phyloP scores from a whole-genome alignment of 495 filamentous ascomycete genomes.

The Penicillium mononematosum region DNA sequence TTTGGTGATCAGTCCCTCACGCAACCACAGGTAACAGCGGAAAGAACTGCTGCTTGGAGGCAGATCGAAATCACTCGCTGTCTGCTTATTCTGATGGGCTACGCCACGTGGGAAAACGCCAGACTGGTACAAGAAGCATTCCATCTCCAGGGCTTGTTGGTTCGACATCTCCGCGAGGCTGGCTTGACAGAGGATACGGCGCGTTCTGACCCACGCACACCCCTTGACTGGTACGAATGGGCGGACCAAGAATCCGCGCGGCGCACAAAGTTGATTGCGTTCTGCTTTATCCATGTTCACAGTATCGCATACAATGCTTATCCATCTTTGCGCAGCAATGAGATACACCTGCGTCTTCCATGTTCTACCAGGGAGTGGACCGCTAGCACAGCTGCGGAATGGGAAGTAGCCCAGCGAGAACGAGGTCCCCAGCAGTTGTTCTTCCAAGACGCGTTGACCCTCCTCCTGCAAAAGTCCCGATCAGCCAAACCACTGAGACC shows the following conservation, averaged over 20 bases:
- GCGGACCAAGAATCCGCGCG: constrained; percentile 40
- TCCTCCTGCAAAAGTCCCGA: constrained; percentile 35
- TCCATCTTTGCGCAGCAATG: constrained; percentile 39
- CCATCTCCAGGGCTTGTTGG: constrained; percentile 33
- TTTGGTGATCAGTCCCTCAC: constrained; percentile 8
- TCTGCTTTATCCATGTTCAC: constrained; percentile 42
- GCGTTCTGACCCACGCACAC: constrained; percentile 23
- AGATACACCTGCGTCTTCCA: constrained; percentile 40
- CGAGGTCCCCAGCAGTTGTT: constrained; percentile 36
- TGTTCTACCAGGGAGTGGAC: constrained; percentile 43
- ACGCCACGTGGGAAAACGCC: constrained; percentile 40
- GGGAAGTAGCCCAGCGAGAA: constrained; percentile 36
- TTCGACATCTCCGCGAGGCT: constrained; percentile 36
- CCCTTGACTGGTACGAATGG: constrained; percentile 41
- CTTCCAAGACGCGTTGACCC: constrained; percentile 41
- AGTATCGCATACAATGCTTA: constrained; percentile 43
- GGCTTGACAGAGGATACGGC: constrained; percentile 29
- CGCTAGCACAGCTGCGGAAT: constrained; percentile 32
- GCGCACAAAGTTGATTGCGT: constrained; percentile 39
- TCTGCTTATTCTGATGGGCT: constrained; percentile 39
- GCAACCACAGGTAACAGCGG: constrained; percentile 8
- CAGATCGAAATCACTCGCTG: constrained; percentile 40
- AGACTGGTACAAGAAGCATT: constrained; percentile 42
- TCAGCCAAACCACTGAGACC: constrained; percentile 29
- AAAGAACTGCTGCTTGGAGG: constrained; percentile 19